phyloP scores from a whole-genome alignment of 169 alveolate species.

The Plasmodium vinckei region DNA sequence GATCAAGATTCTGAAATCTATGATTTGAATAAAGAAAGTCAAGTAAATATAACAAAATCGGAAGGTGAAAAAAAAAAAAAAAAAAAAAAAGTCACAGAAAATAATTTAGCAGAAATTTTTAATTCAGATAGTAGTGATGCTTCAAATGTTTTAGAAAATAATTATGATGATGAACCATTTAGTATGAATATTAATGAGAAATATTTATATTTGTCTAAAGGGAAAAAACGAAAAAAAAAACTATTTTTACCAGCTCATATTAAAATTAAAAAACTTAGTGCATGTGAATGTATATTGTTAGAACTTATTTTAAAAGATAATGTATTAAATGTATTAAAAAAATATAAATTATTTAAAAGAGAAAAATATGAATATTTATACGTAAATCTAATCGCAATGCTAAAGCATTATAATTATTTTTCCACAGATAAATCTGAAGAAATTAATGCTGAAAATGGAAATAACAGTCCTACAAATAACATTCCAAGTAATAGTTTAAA shows the following conservation, averaged over 20 bases:
- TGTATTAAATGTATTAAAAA: slow-evolving; percentile 55
- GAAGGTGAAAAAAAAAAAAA: background rate
- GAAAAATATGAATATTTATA: slow-evolving; percentile 70
- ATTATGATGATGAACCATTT: slow-evolving; percentile 38
- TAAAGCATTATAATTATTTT: slow-evolving; percentile 73
- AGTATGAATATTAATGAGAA: slow-evolving; percentile 51
- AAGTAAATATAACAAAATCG: background rate
- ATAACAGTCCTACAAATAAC: background rate
- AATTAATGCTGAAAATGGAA: background rate
- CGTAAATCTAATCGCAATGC: slow-evolving; percentile 52
- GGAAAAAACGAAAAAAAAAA: slow-evolving; percentile 39
- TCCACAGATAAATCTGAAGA: slow-evolving; percentile 3
- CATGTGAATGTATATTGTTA: slow-evolving; percentile 62
- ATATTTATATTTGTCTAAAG: slow-evolving; percentile 45
- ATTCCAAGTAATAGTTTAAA: background rate
- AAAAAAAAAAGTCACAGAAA: slow-evolving; percentile 11
- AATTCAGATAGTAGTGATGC: slow-evolving; percentile 62
- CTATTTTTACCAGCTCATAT: slow-evolving; percentile 45
- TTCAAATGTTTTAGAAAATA: slow-evolving; percentile 50
- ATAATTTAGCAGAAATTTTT: slow-evolving; percentile 36
- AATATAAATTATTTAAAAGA: slow-evolving; percentile 60
- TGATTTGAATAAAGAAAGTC: background rate
- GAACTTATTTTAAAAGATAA: slow-evolving; percentile 40
- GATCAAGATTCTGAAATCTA: background rate
- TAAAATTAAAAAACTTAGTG: slow-evolving; percentile 50